Percentiles rank a stretch among this genome's conserved stretches.
Evolutionary conservation across 164 flowering plant genomes (phyloP).

Genomic region (Vitis labrusca): DNA sequence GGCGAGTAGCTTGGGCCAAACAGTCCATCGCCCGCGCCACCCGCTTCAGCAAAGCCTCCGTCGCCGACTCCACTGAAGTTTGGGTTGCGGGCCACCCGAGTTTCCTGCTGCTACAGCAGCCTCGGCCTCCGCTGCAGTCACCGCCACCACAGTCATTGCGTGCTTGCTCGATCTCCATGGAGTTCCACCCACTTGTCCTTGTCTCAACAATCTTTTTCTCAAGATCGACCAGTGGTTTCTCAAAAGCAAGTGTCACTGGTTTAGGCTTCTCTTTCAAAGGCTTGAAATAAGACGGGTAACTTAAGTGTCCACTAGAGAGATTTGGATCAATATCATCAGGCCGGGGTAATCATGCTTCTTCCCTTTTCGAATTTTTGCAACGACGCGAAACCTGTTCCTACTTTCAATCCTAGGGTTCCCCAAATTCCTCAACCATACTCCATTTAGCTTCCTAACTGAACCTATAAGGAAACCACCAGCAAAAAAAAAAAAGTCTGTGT

Average conservation of each 20-base stretch:
- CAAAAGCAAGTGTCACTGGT: slow-evolving; percentile 35
- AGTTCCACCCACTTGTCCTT: too few species aligned
- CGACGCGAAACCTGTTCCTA: not conserved
- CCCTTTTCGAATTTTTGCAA: not conserved
- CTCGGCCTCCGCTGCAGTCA: too few species aligned
- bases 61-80: slow-evolving; percentile 15
- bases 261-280: slow-evolving; percentile 32
- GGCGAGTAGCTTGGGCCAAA: slow-evolving; percentile 63
- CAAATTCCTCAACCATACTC: slow-evolving; percentile 6
- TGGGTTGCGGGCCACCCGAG: not conserved
- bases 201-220: slow-evolving; percentile 26
- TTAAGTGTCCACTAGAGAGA: slow-evolving; percentile 2
- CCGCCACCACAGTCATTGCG: too few species aligned
- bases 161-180: too few species aligned
- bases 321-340: slow-evolving; percentile 4
- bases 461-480: slow-evolving; percentile 12
- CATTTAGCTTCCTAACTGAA: slow-evolving; percentile 18
- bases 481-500: slow-evolving; percentile 5
- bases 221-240: slow-evolving; percentile 35
- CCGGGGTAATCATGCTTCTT: slow-evolving; percentile 1
- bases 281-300: slow-evolving; percentile 30
- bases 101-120: slow-evolving; percentile 8
- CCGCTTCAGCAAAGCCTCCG: slow-evolving; percentile 94
- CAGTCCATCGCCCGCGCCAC: slow-evolving; percentile 94
- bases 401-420: slow-evolving; percentile 3